A percentile compares a stretch with the other conserved stretches of the same genome.
These are phyloP conservation scores for Teunomyces pallodes DNA, from an alignment of 805 yeast species.

Conservation along the genomic window DNA sequence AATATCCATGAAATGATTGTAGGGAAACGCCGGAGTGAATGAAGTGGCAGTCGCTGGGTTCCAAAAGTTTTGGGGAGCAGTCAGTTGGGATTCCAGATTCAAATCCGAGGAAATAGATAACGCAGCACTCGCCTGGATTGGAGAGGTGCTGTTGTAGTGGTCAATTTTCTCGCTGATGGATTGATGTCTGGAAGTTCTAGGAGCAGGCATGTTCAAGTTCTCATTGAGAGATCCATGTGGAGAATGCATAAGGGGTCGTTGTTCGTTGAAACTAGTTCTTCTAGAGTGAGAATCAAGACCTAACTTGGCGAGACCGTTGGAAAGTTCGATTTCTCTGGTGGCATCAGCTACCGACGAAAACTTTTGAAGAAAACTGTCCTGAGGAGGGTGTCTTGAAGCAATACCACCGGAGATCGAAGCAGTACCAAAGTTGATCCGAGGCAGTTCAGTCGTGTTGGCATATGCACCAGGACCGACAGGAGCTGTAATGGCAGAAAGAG, in stretches of 20 bases:
- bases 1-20: slow-evolving; percentile 29
- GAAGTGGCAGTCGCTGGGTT: slow-evolving; percentile 63
- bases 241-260: slow-evolving; percentile 20
- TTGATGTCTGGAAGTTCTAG: slow-evolving; percentile 44
- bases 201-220: slow-evolving; percentile 36
- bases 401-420: slow-evolving; percentile 62
- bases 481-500: slow-evolving; percentile 47
- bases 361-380: slow-evolving; percentile 55
- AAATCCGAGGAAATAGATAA: slow-evolving; percentile 30
- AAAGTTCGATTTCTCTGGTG: slow-evolving; percentile 60
- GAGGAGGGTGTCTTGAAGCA: slow-evolving; percentile 45
- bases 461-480: slow-evolving; percentile 28
- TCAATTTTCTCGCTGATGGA: slow-evolving; percentile 64
- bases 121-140: slow-evolving; percentile 42
- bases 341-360: slow-evolving; percentile 67
- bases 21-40: slow-evolving; percentile 46
- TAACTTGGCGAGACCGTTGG: slow-evolving; percentile 39
- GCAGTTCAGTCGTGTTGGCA: slow-evolving; percentile 19
- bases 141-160: slow-evolving; percentile 46
- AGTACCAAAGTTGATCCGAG: slow-evolving; percentile 47
- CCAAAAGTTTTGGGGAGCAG: slow-evolving; percentile 48
- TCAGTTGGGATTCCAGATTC: slow-evolving; percentile 10
- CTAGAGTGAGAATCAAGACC: slow-evolving; percentile 37
- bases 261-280: slow-evolving; percentile 49
- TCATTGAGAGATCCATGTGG: slow-evolving; percentile 45